phyloP scores from a whole-genome alignment of 192 early-diverging fungal genomes.

The Backusella luteola region DNA sequence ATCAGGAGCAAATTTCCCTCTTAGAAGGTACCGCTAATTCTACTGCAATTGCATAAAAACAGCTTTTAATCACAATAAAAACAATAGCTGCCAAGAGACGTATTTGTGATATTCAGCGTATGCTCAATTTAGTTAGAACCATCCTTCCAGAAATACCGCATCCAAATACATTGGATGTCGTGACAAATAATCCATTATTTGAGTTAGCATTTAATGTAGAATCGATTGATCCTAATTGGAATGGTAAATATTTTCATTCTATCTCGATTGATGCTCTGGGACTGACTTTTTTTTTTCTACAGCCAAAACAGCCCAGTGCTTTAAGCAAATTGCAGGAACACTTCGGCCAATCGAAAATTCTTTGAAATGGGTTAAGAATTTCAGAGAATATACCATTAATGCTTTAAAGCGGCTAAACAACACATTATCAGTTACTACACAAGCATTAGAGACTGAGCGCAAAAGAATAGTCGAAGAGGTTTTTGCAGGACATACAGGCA shows the following conservation, averaged over 20 bases:
- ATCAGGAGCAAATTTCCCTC: slow-evolving; percentile 18
- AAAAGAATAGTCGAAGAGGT: slow-evolving; percentile 12
- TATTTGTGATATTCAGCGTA: slow-evolving; percentile 12
- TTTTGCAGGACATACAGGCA: neutral
- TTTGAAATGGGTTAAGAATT: slow-evolving; percentile 27
- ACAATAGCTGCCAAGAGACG: slow-evolving; percentile 1
- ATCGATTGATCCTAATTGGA: slow-evolving; percentile 24
- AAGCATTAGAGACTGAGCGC: slow-evolving; percentile 2
- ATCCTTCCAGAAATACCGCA: slow-evolving; percentile 30
- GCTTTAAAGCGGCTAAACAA: slow-evolving; percentile 8
- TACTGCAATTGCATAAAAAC: neutral
- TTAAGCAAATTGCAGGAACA: neutral
- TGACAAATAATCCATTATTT: slow-evolving; percentile 23
- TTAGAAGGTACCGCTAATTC: slow-evolving; percentile 10
- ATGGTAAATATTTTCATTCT: neutral
- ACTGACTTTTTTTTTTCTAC: neutral
- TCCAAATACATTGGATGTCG: slow-evolving; percentile 21
- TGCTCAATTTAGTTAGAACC: slow-evolving; percentile 18
- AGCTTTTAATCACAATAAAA: neutral
- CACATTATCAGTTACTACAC: neutral
- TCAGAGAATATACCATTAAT: slow-evolving; percentile 23
- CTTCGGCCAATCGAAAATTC: neutral
- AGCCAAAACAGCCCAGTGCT: slow-evolving; percentile 21
- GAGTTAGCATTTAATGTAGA: slow-evolving; percentile 8
- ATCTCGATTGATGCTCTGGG: no score